Evolutionary conservation across 371 early-diverging fungal genomes (phyloP), one percentile per base, ranked within the genome.

Genomic region (Basidiobolus meristosporus): DNA sequence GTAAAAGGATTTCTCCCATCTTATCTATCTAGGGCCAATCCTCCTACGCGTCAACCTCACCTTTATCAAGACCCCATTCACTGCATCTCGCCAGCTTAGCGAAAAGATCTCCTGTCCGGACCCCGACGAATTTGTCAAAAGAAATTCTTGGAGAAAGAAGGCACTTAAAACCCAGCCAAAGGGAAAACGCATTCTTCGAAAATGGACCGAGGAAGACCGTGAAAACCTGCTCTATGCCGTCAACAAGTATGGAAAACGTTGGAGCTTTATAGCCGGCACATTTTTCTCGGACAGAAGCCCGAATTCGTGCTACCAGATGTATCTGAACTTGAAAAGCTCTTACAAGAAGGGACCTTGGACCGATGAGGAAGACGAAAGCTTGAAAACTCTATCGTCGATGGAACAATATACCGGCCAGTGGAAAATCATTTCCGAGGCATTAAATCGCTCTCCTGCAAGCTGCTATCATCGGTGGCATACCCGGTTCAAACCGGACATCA

Each of bases 381-480:
- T 46, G 19, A n/a, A 37, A 28, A 32, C 31, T 10, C 36, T 41
- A 12, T 38, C 55, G 14, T 40, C 50, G 3, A 28, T 62, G 2
- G 4, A 14, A 34, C 7, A 34, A 18, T 59, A 68, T 40, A 65
- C 65, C 0, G 63, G 63, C 46, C 65, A 70, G 48, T 78, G 79
- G 79, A 62, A 68, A 6, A 43, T 60, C 30, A 65, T 78, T 39
- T 68, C 76, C n/a, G 51, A 66, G 3, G 61, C 60, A 39, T 60
- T 78, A 5, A 67, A 70, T 0, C 53, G 74, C 23, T 73, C 73
- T 2, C 68, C 79, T 1, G 65, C 70, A 62, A 70, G 73, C 51
- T 78, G 79, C 46, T 65, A 65, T 7, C 68, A 68, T 12, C 63
- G 70, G 12, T 78, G 71, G 70, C 45, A 62, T 15, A 70, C 72